Evolutionary conservation across 1,139 yeast genomes (phyloP).

Genomic region (Martiniozyma asiatica): DNA sequence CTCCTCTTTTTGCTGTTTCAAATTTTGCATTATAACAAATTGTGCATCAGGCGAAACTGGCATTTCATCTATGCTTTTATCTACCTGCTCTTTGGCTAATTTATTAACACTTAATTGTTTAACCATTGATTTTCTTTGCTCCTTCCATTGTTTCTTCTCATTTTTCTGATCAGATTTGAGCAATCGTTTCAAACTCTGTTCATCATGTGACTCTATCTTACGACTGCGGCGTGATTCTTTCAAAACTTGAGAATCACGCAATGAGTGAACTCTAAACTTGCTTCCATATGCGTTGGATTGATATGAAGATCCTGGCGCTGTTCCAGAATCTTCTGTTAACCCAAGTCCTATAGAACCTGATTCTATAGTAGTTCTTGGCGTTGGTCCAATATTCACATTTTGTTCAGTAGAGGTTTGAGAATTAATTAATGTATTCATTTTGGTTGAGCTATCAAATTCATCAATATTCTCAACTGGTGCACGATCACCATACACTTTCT

Average conservation of each 20-base stretch:
- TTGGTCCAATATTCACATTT: neutral
- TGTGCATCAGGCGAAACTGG: neutral
- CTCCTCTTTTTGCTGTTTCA: too few relatives aligned
- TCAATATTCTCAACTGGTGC: constrained; percentile 1
- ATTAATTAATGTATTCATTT: constrained; percentile 16
- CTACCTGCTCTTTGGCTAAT: neutral
- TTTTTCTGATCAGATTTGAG: constrained; percentile 8
- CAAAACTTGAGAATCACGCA: constrained; percentile 11
- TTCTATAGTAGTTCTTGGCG: neutral
- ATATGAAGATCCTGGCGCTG: constrained; percentile 5
- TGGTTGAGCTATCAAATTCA: constrained; percentile 15
- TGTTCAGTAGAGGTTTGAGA: constrained; percentile 5
- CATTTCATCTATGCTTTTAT: neutral
- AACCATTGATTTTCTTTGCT: constrained; percentile 7
- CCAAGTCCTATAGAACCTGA: constrained; percentile 3
- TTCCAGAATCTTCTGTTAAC: too few relatives aligned
- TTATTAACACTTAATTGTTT: constrained; percentile 1
- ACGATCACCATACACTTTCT: constrained; percentile 23
- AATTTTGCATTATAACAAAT: too few relatives aligned
- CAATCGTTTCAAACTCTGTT: constrained; percentile 3
- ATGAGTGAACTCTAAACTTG: too few relatives aligned
- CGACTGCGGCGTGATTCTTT: neutral
- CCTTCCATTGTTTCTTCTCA: constrained; percentile 9
- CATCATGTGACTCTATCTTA: neutral
- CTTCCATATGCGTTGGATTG: constrained; percentile 12